Evolutionary conservation across 75 land plant genomes (phyloP), one percentile per base, ranked within the genome.

Genomic region (Pseudotsuga menziesii): DNA sequence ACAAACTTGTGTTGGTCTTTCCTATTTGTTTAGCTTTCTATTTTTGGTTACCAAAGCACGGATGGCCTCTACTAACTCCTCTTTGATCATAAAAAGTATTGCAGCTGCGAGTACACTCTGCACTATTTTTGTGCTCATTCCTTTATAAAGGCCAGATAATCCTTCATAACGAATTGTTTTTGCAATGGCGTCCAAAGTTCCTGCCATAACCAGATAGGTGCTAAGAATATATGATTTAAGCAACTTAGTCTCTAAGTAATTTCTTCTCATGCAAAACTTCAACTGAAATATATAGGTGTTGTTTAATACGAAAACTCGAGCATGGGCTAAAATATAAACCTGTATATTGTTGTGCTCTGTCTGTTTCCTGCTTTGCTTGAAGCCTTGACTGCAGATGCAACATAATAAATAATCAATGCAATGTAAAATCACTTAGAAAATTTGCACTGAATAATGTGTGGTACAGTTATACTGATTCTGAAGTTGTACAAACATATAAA

Each of bases 101-200:
- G 98, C 98, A 76, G 96, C 98, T 59, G 96, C 96, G 57, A 93
- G 84, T 44, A 95, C 98, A 77, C 98, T 93, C 80, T 95, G 98
- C 57, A 93, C 88, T 54, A 95, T 93, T 78, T 95, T 95, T 64
- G 98, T 95, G 62, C 92, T 83, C 96, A 95, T 93, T 2, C 98
- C 98, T 78, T 95, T 93, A 83, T 95, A 95, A 74, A 93, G 89
- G 13, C 90, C 96, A 67, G 71, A 26, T 22, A 93, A 54, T 2
- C 98, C 98, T 86, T 95, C 98, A 73, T 87, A 79, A 1, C 74
- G 86, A 25, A 93, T 86, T 86, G 91, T 91, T 78, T 95, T 95
- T 77, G 77, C 15, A 22, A 95, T 93, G 15, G 98, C 98, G 83
- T 95, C 98, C 35, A 83, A 57, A 2, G 98, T 95, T 55, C 97